Evolutionary conservation across 129 eudicot species (phyloP).

Genomic region (Artemisia tridentata): DNA sequence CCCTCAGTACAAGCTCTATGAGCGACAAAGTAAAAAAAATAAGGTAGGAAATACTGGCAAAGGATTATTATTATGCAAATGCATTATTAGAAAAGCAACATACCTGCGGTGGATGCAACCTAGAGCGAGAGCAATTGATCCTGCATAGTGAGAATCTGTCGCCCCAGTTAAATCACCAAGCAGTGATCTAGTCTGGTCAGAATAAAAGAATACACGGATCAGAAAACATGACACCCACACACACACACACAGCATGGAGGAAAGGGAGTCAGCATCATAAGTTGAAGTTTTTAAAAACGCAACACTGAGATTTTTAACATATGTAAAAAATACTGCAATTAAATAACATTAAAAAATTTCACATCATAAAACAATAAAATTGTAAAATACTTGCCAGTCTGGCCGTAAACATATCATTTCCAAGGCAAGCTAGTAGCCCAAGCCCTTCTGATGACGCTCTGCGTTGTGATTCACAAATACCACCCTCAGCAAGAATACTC

Average conservation of each 20-base stretch:
- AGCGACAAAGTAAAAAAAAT: background rate
- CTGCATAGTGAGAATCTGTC: slow-evolving; percentile 71
- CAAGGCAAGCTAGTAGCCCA: slow-evolving; percentile 88
- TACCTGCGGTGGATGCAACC: slow-evolving; percentile 98
- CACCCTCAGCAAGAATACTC: slow-evolving; percentile 93
- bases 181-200: slow-evolving; percentile 61
- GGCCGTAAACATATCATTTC: slow-evolving; percentile 88
- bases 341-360: background rate
- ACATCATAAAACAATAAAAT: background rate
- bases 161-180: slow-evolving; percentile 57
- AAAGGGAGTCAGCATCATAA: slow-evolving; percentile 10
- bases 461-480: slow-evolving; percentile 88
- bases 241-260: background rate
- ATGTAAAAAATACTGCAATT: background rate
- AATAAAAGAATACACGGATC: slow-evolving; percentile 21
- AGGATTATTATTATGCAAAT: slow-evolving; percentile 3
- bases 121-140: slow-evolving; percentile 84
- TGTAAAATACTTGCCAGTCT: slow-evolving; percentile 63
- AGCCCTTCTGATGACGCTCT: slow-evolving; percentile 97
- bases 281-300: background rate
- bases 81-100: slow-evolving; percentile 10
- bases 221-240: slow-evolving; percentile 21
- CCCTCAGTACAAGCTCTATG: slow-evolving; percentile 7
- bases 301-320: slow-evolving; percentile 5
- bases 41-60: background rate